Conservation (phyloP, 768 basidiomycete genomes). For the Epithele typhae region DNA sequence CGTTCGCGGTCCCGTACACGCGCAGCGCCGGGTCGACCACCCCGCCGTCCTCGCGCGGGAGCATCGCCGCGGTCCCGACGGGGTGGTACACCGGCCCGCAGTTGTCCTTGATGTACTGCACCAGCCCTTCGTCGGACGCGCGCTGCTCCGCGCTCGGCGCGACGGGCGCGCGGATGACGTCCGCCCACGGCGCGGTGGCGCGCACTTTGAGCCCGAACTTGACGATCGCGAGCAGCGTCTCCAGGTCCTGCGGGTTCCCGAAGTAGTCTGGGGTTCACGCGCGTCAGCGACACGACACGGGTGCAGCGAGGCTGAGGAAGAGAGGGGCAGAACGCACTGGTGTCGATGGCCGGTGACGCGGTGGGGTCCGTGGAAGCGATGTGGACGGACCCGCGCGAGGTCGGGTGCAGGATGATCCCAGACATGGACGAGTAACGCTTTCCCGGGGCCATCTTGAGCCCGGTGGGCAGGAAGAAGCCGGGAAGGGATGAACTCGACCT, state of each 20-base stretch:
- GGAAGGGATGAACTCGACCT: slow-evolving; percentile 6
- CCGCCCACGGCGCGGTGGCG: not conserved
- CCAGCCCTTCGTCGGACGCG: not conserved
- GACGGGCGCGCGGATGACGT: not conserved
- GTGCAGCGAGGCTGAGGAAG: not conserved
- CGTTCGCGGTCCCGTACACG: slow-evolving; percentile 1
- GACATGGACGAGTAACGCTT: slow-evolving; percentile 5
- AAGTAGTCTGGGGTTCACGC: slow-evolving; percentile 1
- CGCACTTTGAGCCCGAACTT: slow-evolving; percentile 1
- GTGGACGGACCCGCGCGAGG: slow-evolving; percentile 13
- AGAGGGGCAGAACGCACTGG: slow-evolving; percentile 2
- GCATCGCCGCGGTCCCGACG: not conserved
- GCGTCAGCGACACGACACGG: not conserved
- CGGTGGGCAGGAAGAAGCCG: not conserved
- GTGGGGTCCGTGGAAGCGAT: slow-evolving; percentile 20
- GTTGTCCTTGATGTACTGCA: not conserved
- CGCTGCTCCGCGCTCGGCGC: not conserved
- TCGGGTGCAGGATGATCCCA: not conserved
- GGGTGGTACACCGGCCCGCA: not conserved
- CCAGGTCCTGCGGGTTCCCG: slow-evolving; percentile 5
- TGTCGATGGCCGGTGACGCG: slow-evolving; percentile 24
- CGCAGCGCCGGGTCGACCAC: slow-evolving; percentile 2
- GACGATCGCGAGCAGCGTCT: slow-evolving; percentile 1
- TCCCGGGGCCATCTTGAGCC: not conserved
- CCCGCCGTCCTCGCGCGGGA: slow-evolving; percentile 1